phyloP scores from a whole-genome alignment of 306 rosid species.

The Canavalia ensiformis region DNA sequence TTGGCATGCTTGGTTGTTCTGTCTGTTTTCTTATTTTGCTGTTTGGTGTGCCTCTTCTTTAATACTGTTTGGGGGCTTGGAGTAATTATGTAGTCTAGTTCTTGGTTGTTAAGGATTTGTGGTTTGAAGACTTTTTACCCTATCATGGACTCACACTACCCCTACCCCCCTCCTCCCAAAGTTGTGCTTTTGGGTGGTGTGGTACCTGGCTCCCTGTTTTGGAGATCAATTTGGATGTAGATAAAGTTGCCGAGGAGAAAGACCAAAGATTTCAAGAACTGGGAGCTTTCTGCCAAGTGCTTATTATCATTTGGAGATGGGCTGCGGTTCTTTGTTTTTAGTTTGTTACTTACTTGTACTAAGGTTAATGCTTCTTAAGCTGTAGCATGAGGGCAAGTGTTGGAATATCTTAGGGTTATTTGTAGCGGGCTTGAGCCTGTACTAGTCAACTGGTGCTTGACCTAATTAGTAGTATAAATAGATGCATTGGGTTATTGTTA shows the following conservation, averaged over 20 bases:
- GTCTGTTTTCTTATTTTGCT: neutral
- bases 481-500: constrained; percentile 11
- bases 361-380: constrained; percentile 27
- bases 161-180: neutral
- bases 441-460: neutral
- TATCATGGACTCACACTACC: no score
- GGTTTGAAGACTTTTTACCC: neutral
- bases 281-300: neutral
- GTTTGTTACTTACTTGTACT: constrained; percentile 8
- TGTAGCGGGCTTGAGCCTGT: neutral
- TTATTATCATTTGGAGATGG: neutral
- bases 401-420: constrained; percentile 3
- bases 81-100: constrained; percentile 15
- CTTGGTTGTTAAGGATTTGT: neutral
- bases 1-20: constrained; percentile 28
- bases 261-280: neutral
- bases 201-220: neutral
- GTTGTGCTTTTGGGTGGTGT: neutral
- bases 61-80: constrained; percentile 9
- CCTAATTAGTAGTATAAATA: constrained; percentile 1
- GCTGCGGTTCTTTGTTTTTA: constrained; percentile 7
- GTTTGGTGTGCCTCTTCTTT: neutral
- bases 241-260: constrained; percentile 4
- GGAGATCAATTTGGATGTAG: constrained; percentile 10
- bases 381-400: neutral